Percentiles rank a stretch among this genome's conserved stretches.
Evolutionary conservation across 805 yeast species (phyloP).

Genomic region (Torulaspora delbrueckii): DNA sequence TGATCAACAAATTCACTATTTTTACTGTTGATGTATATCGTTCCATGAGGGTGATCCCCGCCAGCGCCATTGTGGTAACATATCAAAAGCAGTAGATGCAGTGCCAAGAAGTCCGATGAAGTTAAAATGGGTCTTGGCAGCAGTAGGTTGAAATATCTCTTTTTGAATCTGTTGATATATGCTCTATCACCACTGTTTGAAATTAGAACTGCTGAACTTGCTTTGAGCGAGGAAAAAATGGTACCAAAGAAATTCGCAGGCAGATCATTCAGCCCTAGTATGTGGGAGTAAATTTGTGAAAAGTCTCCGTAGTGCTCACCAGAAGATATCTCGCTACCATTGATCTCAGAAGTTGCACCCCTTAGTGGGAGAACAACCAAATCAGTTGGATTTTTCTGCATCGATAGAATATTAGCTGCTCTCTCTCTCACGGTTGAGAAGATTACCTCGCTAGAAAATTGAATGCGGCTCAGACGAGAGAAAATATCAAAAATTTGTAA

Average conservation of each 20-base stretch:
- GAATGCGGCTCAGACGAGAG: conserved; percentile 35
- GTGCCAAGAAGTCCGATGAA: conserved; percentile 29
- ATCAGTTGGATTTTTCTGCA: conserved; percentile 16
- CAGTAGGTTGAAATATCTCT: conserved; percentile 19
- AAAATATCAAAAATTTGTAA: conserved; percentile 36
- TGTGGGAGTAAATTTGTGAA: conserved; percentile 27
- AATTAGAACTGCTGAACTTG: conserved; percentile 23
- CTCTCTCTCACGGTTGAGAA: conserved; percentile 32
- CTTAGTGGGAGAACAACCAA: conserved; percentile 26
- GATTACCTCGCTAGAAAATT: conserved; percentile 67
- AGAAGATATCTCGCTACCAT: conserved; percentile 14
- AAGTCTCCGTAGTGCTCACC: conserved; percentile 25
- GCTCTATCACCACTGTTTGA: conserved; percentile 25
- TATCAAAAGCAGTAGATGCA: conserved; percentile 24
- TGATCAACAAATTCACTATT: conserved; percentile 17
- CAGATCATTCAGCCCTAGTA: conserved; percentile 31
- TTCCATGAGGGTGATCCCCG: conserved; percentile 13
- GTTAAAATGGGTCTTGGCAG: conserved; percentile 26
- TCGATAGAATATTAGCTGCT: conserved; percentile 22
- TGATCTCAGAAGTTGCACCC: conserved; percentile 25
- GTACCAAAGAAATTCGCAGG: conserved; percentile 25
- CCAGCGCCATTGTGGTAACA: conserved; percentile 16
- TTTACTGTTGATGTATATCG: conserved; percentile 22
- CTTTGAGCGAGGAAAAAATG: conserved; percentile 18
- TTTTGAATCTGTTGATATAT: conserved; percentile 21